Base-by-base conservation (phyloP, 108 stramenopile genomes). In the Aureococcus anophagefferens region DNA sequence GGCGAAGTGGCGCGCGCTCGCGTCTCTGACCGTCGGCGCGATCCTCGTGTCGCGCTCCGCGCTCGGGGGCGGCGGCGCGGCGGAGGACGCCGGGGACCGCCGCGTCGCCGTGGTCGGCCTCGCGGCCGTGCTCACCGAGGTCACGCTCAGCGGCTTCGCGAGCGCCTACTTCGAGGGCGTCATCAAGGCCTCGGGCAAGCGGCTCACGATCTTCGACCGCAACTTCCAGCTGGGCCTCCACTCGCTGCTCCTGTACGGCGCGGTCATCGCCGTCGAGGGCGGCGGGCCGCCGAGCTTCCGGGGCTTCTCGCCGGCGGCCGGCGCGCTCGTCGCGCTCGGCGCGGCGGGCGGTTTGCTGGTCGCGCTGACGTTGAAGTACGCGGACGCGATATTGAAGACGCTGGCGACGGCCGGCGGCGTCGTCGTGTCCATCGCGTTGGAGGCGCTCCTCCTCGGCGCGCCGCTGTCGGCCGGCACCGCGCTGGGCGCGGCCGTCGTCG, bases 121-220 rank as follows among this genome's bases (percentile, higher is more conserved):
- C 29, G 79, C 77, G 28, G 93, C 93, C 51, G 94, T 96, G 0
- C 74, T 94, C 65, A 87, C 84, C 64, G 94, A 96, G 77, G 92
- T 96, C 5, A 84, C 88, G 4, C 66, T 96, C 62, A 88, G 86
- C 71, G 95, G 95, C 62, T 96, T 94, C 77, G 91, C 92, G 16
- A 91, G 90, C 51, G 92, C 94, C 62, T 96, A 94, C 79, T 94
- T 96, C 76, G 93, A 95, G 82, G 93, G 92, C 79, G 91, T 92
- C 44, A 83, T 95, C 67, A 85, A 85, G 79, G 40, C 44, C 31
- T 67, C 90, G 66, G 78, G 88, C 1, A 79, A 88, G 69, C 81
- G 86, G 68, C 65, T 95, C 65, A 80, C 80, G 34, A 90, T 95
- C 64, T 95, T 91, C 91, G 91, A 93, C 76, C 87, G 94, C 31